Conservation (phyloP, 1,139 yeast species). For the Magnusiomyces fungicola region DNA sequence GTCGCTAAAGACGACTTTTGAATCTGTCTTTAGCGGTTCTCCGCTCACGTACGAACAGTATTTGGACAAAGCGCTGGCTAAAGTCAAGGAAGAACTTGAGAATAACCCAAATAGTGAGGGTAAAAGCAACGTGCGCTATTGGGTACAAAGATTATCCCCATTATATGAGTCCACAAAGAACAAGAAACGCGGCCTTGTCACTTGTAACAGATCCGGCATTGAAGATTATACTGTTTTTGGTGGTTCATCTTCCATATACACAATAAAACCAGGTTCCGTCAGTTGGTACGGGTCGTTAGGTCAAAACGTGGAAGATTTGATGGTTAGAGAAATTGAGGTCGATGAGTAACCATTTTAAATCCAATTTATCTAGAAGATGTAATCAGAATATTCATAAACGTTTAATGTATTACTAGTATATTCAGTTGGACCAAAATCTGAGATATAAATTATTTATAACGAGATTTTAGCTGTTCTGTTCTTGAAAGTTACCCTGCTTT, state of each 20-base stretch:
- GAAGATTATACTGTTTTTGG: slow-evolving; percentile 67
- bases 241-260: slow-evolving; percentile 45
- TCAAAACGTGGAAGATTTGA: slow-evolving; percentile 21
- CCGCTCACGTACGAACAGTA: slow-evolving; percentile 7
- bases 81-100: slow-evolving; percentile 16
- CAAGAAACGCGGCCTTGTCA: slow-evolving; percentile 35
- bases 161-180: slow-evolving; percentile 34
- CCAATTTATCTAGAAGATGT: too few relatives aligned
- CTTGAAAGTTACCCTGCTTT: too few relatives aligned
- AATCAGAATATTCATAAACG: too few relatives aligned
- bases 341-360: slow-evolving; percentile 4
- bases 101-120: slow-evolving; percentile 33
- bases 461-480: too few relatives aligned
- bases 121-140: slow-evolving; percentile 44
- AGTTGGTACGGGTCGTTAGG: slow-evolving; percentile 22
- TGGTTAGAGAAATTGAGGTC: slow-evolving; percentile 19
- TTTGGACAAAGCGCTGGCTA: background rate
- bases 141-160: slow-evolving; percentile 70
- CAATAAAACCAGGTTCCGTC: slow-evolving; percentile 7
- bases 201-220: slow-evolving; percentile 68
- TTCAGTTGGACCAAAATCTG: too few relatives aligned
- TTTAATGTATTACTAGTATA: too few relatives aligned
- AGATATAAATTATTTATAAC: too few relatives aligned
- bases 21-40: background rate
- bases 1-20: background rate